Percentiles rank a stretch among this genome's conserved stretches.
Evolutionary conservation across 371 early-diverging fungal species (phyloP).

Genomic region (Rhizopus delemar): DNA sequence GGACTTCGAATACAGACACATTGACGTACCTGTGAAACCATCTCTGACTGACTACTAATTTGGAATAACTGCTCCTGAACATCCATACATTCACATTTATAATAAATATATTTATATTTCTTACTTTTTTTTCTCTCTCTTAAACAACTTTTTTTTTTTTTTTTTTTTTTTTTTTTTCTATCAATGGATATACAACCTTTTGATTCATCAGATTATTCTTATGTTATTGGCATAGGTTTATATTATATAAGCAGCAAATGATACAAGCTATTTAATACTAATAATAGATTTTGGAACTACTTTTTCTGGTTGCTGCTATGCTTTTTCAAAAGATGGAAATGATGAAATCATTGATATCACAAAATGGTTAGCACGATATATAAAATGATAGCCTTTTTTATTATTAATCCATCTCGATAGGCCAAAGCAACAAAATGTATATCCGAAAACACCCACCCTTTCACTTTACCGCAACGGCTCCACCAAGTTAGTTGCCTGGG

Average conservation of each 20-base stretch:
- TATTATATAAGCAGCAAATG: background rate
- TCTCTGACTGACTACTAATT: conserved; percentile 10
- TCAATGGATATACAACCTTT: conserved; percentile 40
- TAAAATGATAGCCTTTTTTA: background rate
- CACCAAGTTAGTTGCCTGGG: conserved; percentile 49
- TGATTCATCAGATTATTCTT: conserved; percentile 48
- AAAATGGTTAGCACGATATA: conserved; percentile 37
- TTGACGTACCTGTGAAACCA: background rate
- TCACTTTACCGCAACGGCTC: conserved; percentile 48
- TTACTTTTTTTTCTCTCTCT: conserved; percentile 2
- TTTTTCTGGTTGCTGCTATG: conserved; percentile 55
- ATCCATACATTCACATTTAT: background rate
- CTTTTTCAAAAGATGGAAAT: conserved; percentile 51
- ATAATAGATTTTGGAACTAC: conserved; percentile 61
- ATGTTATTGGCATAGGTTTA: conserved; percentile 52
- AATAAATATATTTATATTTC: background rate
- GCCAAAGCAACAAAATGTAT: conserved; percentile 51
- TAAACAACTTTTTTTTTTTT: conserved; percentile 2
- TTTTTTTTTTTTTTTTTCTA: conserved; percentile 12
- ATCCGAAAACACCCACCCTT: conserved; percentile 52
- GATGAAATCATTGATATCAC: conserved; percentile 54
- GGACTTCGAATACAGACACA: background rate
- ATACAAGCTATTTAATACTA: background rate
- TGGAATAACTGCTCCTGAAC: conserved; percentile 17
- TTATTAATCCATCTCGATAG: conserved; percentile 12